Evolutionary conservation across 345 rosid species (phyloP).

Genomic region (Cochlearia excelsa): DNA sequence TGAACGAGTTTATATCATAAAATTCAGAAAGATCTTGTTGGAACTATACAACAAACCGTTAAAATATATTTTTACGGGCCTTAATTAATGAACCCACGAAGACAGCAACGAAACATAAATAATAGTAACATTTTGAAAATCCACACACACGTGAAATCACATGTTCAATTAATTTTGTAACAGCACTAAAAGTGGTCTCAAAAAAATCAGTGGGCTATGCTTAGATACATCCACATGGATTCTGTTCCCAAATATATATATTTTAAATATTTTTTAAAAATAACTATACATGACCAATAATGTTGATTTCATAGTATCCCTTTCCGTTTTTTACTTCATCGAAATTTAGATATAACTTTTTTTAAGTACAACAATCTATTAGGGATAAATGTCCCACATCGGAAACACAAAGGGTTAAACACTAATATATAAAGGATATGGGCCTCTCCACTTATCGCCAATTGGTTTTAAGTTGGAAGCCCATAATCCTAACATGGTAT

Average conservation of each 20-base stretch:
- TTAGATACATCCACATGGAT: slow-evolving; percentile 36
- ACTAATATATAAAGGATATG: no score
- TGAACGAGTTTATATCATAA: not conserved
- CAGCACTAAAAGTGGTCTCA: slow-evolving; percentile 30
- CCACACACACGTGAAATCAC: slow-evolving; percentile 38
- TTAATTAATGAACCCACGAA: slow-evolving; percentile 25
- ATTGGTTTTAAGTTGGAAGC: no score
- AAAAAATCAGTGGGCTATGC: slow-evolving; percentile 21
- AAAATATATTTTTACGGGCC: slow-evolving; percentile 10
- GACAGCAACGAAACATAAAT: slow-evolving; percentile 33
- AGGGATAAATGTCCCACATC: no score
- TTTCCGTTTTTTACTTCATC: no score
- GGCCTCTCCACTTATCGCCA: no score
- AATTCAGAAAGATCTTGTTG: no score
- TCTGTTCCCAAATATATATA: slow-evolving; percentile 19
- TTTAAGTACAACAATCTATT: no score
- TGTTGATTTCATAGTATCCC: slow-evolving; percentile 4
- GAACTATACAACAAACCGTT: no score
- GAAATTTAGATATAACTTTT: no score
- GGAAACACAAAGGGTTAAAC: no score
- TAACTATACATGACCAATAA: no score
- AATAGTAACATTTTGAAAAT: slow-evolving; percentile 1
- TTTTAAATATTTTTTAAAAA: not conserved
- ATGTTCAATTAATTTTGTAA: slow-evolving; percentile 26
- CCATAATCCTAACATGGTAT: no score